A percentile compares a stretch with the other conserved stretches of the same genome.
Conservation (phyloP, 345 rosid species). For the Salix brachista region DNA sequence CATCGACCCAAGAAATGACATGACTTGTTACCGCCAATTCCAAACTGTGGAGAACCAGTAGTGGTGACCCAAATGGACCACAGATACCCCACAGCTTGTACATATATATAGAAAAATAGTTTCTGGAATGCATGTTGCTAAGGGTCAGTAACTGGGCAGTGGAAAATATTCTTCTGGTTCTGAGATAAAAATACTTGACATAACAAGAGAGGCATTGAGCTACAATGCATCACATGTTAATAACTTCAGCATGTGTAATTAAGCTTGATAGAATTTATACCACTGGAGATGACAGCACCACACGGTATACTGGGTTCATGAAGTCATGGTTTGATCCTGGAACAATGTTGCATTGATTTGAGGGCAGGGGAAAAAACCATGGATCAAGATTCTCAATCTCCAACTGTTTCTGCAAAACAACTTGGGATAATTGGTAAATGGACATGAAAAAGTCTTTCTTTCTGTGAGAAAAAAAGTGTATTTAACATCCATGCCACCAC, state of each 20-base stretch:
- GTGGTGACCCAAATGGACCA: too few relatives aligned
- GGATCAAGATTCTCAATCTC: slow-evolving; percentile 60
- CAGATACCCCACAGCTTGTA: too few relatives aligned
- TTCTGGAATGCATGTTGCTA: not conserved
- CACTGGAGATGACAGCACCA: slow-evolving; percentile 89
- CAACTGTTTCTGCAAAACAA: slow-evolving; percentile 40
- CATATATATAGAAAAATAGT: not conserved
- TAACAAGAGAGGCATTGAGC: not conserved
- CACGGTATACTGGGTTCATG: slow-evolving; percentile 54
- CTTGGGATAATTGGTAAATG: slow-evolving; percentile 4
- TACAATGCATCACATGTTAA: not conserved
- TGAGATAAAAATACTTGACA: not conserved
- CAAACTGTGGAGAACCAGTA: too few relatives aligned
- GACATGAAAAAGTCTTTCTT: not conserved
- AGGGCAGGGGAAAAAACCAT: slow-evolving; percentile 83
- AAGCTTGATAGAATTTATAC: slow-evolving; percentile 40
- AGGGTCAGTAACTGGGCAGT: not conserved
- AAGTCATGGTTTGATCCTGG: slow-evolving; percentile 90
- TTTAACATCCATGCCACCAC: not conserved
- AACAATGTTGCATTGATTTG: slow-evolving; percentile 45
- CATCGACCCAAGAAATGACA: too few relatives aligned
- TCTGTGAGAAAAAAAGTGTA: not conserved
- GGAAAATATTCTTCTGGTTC: not conserved
- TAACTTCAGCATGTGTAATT: not conserved
- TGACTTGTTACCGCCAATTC: too few relatives aligned